Evolutionary conservation across 2,329 filamentous ascomycete species (phyloP).

Genomic region (Madurella mycetomatis): DNA sequence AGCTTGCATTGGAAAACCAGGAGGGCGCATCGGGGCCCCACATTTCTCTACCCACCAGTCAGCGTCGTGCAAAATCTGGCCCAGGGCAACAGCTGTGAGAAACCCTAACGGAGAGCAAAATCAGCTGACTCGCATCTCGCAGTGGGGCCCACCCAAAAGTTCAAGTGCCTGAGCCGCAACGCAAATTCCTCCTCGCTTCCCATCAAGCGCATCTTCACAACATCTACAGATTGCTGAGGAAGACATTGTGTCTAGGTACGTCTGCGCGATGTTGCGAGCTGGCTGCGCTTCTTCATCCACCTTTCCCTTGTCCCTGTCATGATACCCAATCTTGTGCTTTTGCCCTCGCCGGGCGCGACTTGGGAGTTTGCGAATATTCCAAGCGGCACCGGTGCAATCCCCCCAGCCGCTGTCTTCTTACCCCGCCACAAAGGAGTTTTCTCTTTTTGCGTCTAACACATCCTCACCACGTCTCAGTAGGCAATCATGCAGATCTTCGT

Average conservation of each 20-base stretch:
- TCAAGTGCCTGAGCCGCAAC: constrained; percentile 19
- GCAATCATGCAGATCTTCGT: constrained; percentile 75
- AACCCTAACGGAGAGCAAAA: constrained; percentile 23
- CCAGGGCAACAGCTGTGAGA: constrained; percentile 21
- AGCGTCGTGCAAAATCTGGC: constrained; percentile 1
- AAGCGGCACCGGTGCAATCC: constrained; percentile 3
- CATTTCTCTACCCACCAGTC: constrained; percentile 11
- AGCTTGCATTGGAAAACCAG: constrained; percentile 20
- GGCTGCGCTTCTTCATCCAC: constrained; percentile 21
- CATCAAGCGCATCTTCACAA: constrained; percentile 35
- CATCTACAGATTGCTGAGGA: constrained; percentile 61
- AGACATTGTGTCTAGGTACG: constrained; percentile 62
- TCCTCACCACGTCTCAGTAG: constrained; percentile 38
- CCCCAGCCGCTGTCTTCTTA: not conserved
- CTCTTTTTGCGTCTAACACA: constrained; percentile 36
- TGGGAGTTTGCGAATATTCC: constrained; percentile 7
- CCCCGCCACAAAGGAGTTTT: not conserved
- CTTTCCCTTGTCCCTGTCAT: constrained; percentile 25
- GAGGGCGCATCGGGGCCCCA: constrained; percentile 16
- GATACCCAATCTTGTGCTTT: constrained; percentile 29
- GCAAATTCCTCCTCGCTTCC: constrained; percentile 27
- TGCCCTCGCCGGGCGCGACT: constrained; percentile 7
- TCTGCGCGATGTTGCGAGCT: constrained; percentile 46
- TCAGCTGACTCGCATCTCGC: constrained; percentile 24
- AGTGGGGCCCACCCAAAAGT: constrained; percentile 26